Conservation (phyloP, 2,329 filamentous ascomycete genomes). For the Ilyonectria sp. region DNA sequence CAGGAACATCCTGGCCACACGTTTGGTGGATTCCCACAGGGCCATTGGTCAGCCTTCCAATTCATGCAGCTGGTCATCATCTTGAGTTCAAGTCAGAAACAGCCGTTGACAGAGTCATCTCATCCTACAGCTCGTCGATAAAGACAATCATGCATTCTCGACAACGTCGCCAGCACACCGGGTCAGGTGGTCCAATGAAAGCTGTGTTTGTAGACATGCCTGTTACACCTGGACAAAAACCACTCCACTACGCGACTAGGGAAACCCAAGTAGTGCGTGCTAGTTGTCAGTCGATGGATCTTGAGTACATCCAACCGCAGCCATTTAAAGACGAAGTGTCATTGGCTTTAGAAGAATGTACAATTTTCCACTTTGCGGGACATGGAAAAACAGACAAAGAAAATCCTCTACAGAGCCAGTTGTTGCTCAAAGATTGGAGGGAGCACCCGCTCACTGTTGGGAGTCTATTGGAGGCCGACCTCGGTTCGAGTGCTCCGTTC, state of each 20-base stretch:
- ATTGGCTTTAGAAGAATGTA: neutral
- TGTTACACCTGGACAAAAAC: too few relatives aligned
- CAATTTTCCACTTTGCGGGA: conserved; percentile 5
- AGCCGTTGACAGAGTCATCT: neutral
- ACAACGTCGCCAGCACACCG: neutral
- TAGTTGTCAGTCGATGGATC: too few relatives aligned
- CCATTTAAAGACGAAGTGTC: too few relatives aligned
- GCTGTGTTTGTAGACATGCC: too few relatives aligned
- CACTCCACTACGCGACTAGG: too few relatives aligned
- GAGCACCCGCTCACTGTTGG: neutral
- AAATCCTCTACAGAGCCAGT: neutral
- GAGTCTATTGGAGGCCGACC: neutral
- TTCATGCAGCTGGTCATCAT: conserved; percentile 7
- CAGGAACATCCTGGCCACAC: conserved; percentile 2
- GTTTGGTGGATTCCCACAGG: conserved; percentile 18
- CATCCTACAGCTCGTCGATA: conserved; percentile 10
- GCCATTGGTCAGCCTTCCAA: neutral
- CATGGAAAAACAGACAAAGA: neutral
- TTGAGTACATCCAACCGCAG: too few relatives aligned
- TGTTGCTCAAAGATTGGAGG: neutral
- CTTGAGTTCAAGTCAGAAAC: neutral
- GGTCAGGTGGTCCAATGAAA: neutral
- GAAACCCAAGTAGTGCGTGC: too few relatives aligned
- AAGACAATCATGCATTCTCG: conserved; percentile 1
- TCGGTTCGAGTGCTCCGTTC: neutral